Percentiles rank a stretch among this genome's conserved stretches.
Conservation (phyloP, 2,329 filamentous ascomycete genomes). For the Boeremia exigua region DNA sequence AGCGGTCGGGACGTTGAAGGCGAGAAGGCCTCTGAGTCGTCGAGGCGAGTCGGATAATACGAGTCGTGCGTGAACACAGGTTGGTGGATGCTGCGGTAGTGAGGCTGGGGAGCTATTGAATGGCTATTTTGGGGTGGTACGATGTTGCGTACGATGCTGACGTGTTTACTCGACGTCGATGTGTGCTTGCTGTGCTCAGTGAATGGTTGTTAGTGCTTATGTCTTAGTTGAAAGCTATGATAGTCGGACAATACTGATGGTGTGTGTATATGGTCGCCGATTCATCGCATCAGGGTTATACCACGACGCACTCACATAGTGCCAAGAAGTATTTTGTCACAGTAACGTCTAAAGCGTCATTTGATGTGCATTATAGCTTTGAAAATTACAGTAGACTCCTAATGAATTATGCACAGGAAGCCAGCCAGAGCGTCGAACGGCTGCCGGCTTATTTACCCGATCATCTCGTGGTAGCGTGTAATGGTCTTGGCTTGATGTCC, state of each 20-base stretch:
- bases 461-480: neutral
- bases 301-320: too few species aligned
- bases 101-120: constrained; percentile 4
- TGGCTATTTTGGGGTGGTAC: neutral
- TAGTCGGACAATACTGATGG: too few species aligned
- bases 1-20: constrained; percentile 14
- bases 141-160: neutral
- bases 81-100: neutral
- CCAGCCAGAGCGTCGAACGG: neutral
- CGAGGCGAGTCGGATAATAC: neutral
- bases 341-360: too few species aligned
- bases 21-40: constrained; percentile 5
- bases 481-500: neutral
- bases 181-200: neutral
- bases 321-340: too few species aligned
- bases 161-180: neutral
- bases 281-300: too few species aligned
- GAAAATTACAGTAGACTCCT: neutral
- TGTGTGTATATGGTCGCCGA: too few species aligned
- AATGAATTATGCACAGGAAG: neutral
- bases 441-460: neutral
- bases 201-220: neutral
- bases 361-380: too few species aligned
- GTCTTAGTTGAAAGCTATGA: neutral
- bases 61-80: constrained; percentile 7